These are phyloP conservation scores for Melanogaster broomeanus DNA, from an alignment of 768 basidiomycete species.

Conservation along the genomic window DNA sequence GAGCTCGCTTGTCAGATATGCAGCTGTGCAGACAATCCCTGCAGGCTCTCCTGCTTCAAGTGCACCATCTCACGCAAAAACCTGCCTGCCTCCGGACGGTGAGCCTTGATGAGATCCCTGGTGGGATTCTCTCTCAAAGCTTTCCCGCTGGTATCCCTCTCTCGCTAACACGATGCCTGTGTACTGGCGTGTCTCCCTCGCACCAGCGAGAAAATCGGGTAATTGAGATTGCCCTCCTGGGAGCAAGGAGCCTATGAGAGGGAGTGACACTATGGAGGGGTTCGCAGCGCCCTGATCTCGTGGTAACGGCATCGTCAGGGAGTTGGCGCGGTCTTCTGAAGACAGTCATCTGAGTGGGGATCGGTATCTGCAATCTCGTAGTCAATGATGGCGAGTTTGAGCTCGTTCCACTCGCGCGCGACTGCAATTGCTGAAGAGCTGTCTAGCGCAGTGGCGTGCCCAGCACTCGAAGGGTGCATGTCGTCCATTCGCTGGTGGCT, in stretches of 20 bases:
- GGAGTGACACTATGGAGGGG: too few relatives aligned
- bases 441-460: too few relatives aligned
- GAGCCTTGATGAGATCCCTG: not conserved
- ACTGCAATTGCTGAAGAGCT: too few relatives aligned
- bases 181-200: not conserved
- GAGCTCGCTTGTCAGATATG: not conserved
- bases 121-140: not conserved
- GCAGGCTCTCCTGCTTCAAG: not conserved
- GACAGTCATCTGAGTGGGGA: not conserved
- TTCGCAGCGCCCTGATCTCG: not conserved
- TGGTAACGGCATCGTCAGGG: not conserved
- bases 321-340: too few relatives aligned
- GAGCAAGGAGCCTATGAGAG: too few relatives aligned
- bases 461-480: not conserved
- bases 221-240: not conserved
- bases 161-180: not conserved
- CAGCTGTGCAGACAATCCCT: too few relatives aligned
- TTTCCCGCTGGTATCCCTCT: not conserved
- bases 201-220: not conserved
- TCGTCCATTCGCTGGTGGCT: not conserved
- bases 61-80: not conserved
- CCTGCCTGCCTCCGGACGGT: not conserved
- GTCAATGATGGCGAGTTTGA: not conserved
- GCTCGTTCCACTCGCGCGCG: not conserved
- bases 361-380: not conserved